Percentiles rank a stretch among this genome's conserved stretches.
phyloP scores from a whole-genome alignment of 2,329 filamentous ascomycete genomes.

The Aspergillus jensenii region DNA sequence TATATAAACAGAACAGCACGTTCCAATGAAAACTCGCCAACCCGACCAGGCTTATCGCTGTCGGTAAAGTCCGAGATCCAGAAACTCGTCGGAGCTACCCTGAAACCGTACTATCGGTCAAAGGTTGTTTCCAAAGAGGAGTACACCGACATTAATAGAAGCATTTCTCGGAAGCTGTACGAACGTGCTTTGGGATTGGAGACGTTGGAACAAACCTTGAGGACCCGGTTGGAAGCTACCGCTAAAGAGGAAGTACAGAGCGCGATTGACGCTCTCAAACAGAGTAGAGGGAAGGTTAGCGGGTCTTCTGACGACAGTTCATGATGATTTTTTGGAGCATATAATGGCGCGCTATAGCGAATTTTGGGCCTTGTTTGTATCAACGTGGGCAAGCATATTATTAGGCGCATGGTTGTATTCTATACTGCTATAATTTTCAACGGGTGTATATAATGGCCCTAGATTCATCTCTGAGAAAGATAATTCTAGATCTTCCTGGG shows the following conservation, averaged over 20 bases:
- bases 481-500: not conserved
- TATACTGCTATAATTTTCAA: not conserved
- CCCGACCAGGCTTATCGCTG: slow-evolving; percentile 66
- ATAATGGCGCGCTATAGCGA: slow-evolving; percentile 21
- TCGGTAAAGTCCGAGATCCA: slow-evolving; percentile 87
- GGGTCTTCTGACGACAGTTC: slow-evolving; percentile 17
- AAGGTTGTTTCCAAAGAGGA: slow-evolving; percentile 81
- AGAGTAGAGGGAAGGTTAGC: slow-evolving; percentile 21
- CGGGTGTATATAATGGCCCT: not conserved
- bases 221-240: slow-evolving; percentile 71
- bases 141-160: slow-evolving; percentile 88
- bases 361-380: slow-evolving; percentile 6
- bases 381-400: slow-evolving; percentile 13
- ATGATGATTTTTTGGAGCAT: slow-evolving; percentile 18
- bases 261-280: slow-evolving; percentile 56
- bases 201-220: slow-evolving; percentile 64
- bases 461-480: not conserved
- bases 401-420: slow-evolving; percentile 17
- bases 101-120: slow-evolving; percentile 80
- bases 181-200: slow-evolving; percentile 59
- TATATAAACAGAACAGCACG: slow-evolving; percentile 28
- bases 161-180: slow-evolving; percentile 85
- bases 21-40: slow-evolving; percentile 67
- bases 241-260: slow-evolving; percentile 76
- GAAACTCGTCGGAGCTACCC: slow-evolving; percentile 77